Conservation (phyloP, 768 basidiomycete genomes). For the Russula sp. region DNA sequence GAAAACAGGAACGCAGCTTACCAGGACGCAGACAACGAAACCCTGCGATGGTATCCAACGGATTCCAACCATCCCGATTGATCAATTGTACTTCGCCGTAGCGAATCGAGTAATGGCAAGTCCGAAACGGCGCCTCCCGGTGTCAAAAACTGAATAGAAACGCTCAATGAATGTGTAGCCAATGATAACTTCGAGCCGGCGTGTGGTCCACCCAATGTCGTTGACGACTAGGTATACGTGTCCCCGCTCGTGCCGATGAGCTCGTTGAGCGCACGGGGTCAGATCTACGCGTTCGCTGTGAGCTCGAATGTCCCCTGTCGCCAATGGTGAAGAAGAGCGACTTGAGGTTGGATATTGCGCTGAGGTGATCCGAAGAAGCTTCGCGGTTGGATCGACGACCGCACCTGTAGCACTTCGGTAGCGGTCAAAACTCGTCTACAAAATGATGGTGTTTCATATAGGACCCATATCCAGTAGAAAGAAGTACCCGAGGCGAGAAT, state of each 20-base stretch:
- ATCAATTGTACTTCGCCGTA: constrained; percentile 39
- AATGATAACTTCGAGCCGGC: constrained; percentile 55
- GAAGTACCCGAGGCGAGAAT: constrained; percentile 35
- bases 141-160: constrained; percentile 67
- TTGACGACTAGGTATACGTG: constrained; percentile 42
- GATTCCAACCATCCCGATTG: not conserved
- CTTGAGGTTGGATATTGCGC: constrained; percentile 36
- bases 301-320: constrained; percentile 40
- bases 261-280: constrained; percentile 45
- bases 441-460: constrained; percentile 26
- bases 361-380: constrained; percentile 35
- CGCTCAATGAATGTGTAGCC: constrained; percentile 56
- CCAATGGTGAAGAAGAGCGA: constrained; percentile 38
- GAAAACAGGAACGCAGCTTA: no score
- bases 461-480: constrained; percentile 14
- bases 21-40: no score
- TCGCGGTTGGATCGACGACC: constrained; percentile 35
- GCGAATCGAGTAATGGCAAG: constrained; percentile 54
- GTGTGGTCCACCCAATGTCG: constrained; percentile 39
- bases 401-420: constrained; percentile 38
- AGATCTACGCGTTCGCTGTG: constrained; percentile 46
- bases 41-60: no score
- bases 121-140: constrained; percentile 55
- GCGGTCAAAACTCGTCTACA: constrained; percentile 35
- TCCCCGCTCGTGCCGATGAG: constrained; percentile 39